These are phyloP conservation scores for Fusarium sp. DNA, from an alignment of 2,329 filamentous ascomycete genomes.

Conservation along the genomic window DNA sequence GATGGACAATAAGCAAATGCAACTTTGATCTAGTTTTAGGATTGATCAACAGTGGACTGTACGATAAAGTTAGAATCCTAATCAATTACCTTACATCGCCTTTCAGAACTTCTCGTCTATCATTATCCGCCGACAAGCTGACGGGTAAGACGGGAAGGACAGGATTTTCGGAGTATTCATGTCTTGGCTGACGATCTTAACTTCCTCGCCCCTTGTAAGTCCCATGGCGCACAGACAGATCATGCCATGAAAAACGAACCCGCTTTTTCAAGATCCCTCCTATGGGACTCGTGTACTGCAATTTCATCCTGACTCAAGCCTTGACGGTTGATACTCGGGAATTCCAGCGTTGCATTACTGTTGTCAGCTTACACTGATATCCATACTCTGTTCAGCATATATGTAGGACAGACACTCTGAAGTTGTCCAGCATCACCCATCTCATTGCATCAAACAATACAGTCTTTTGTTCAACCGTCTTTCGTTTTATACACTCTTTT, in stretches of 20 bases:
- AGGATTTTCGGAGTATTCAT: neutral
- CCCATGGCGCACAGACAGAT: neutral
- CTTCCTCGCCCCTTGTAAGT: neutral
- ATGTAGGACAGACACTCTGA: neutral
- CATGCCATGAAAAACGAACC: neutral
- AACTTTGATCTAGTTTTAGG: neutral
- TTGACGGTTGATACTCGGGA: neutral
- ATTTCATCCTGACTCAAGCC: neutral
- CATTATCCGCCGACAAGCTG: neutral
- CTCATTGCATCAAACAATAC: neutral
- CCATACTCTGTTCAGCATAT: neutral
- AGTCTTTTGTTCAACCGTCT: neutral
- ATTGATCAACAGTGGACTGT: neutral
- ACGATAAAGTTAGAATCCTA: neutral
- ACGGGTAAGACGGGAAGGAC: neutral
- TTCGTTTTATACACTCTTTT: neutral
- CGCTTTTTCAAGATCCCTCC: neutral
- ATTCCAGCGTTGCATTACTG: too few relatives aligned
- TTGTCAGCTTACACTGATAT: neutral
- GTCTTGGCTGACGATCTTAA: neutral
- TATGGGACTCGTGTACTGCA: constrained; percentile 1
- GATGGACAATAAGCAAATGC: neutral
- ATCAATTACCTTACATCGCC: neutral
- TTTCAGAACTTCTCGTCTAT: neutral
- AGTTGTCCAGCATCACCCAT: neutral